These are phyloP conservation scores for Phlebopus sp. DNA, from an alignment of 1,284 basidiomycete species.

Conservation along the genomic window DNA sequence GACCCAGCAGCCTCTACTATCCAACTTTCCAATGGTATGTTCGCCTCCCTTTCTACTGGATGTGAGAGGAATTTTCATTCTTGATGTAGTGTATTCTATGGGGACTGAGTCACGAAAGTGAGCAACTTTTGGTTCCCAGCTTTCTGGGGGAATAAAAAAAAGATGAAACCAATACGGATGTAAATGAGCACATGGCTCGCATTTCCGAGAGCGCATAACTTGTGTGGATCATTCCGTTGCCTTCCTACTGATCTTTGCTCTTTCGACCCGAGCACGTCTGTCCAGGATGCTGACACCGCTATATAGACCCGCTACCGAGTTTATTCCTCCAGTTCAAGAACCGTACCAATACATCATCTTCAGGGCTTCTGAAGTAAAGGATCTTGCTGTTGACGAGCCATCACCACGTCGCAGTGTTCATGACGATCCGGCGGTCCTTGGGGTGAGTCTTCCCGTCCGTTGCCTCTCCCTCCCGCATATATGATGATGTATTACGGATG, in stretches of 20 bases:
- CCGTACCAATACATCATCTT: constrained; percentile 83
- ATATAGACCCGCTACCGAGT: constrained; percentile 62
- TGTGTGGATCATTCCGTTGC: constrained; percentile 73
- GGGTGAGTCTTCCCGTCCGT: constrained; percentile 46
- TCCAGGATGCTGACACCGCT: constrained; percentile 14
- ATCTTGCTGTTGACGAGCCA: constrained; percentile 71
- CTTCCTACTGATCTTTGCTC: constrained; percentile 59
- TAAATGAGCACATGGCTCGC: constrained; percentile 50
- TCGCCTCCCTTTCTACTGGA: not conserved
- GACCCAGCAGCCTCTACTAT: constrained; percentile 83
- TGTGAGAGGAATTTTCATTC: constrained; percentile 3
- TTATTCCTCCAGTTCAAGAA: constrained; percentile 73
- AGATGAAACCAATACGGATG: constrained; percentile 63
- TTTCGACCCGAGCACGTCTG: constrained; percentile 4
- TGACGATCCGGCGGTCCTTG: constrained; percentile 75
- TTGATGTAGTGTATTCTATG: constrained; percentile 73
- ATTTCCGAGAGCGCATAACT: constrained; percentile 67
- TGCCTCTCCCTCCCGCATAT: constrained; percentile 10
- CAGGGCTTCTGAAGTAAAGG: constrained; percentile 80
- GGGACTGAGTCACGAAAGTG: constrained; percentile 83
- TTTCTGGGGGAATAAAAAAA: constrained; percentile 7
- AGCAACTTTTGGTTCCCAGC: constrained; percentile 27
- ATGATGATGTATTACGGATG: constrained; percentile 54
- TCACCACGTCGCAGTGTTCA: constrained; percentile 59
- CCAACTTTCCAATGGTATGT: constrained; percentile 79